Evolutionary conservation across 768 basidiomycete genomes (phyloP).

Genomic region (Lactarius akahatsu): DNA sequence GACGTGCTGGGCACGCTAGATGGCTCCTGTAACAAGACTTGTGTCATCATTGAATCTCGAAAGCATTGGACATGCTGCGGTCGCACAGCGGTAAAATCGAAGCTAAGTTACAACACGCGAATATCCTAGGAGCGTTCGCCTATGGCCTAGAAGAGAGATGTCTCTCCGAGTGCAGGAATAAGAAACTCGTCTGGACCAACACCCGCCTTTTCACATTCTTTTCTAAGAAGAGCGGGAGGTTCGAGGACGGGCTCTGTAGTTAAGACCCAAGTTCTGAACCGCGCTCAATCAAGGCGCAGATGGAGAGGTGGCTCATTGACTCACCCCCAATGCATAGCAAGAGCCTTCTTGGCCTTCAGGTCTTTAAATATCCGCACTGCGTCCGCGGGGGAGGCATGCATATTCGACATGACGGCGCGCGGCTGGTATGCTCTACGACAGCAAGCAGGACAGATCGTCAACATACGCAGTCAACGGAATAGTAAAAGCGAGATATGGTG

Average conservation of each 20-base stretch:
- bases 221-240: constrained; percentile 53
- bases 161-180: constrained; percentile 62
- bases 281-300: constrained; percentile 1
- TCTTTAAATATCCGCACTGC: constrained; percentile 68
- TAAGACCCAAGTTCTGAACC: constrained; percentile 50
- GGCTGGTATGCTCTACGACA: constrained; percentile 57
- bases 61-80: too few relatives aligned
- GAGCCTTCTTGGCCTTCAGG: constrained; percentile 53
- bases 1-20: not conserved
- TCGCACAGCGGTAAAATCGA: not conserved
- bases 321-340: constrained; percentile 74
- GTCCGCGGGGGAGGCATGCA: constrained; percentile 68
- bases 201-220: constrained; percentile 51
- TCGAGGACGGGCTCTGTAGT: constrained; percentile 56
- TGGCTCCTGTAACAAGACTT: too few relatives aligned
- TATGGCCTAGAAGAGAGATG: constrained; percentile 35
- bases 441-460: not conserved
- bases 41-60: too few relatives aligned
- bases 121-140: not conserved
- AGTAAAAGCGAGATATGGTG: constrained; percentile 7
- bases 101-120: not conserved
- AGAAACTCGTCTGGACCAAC: constrained; percentile 53
- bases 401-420: constrained; percentile 50
- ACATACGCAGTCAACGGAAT: not conserved
- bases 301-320: constrained; percentile 24